phyloP scores from a whole-genome alignment of 805 yeast genomes.

The Sugiyamaella marilandica region DNA sequence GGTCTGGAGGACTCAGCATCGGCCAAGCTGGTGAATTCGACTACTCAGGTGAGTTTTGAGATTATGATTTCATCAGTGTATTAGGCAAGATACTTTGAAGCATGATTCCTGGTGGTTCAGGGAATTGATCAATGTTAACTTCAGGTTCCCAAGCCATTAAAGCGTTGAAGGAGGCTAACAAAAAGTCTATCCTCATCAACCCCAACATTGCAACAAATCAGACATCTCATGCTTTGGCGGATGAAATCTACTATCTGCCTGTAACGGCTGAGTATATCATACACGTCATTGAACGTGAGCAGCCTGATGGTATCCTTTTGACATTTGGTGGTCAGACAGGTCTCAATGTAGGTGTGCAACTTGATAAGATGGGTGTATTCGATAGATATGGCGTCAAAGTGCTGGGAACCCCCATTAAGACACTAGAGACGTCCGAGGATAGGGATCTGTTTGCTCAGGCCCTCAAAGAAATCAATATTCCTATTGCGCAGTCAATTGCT shows the following conservation, averaged over 20 bases:
- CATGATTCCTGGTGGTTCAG: not conserved
- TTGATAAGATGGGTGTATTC: constrained; percentile 92
- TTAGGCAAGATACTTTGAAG: not conserved
- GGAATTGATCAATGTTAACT: not conserved
- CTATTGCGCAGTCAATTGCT: constrained; percentile 95
- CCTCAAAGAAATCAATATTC: constrained; percentile 88
- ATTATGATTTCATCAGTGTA: not conserved
- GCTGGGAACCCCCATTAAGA: constrained; percentile 94
- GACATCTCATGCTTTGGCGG: constrained; percentile 92
- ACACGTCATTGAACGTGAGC: constrained; percentile 91
- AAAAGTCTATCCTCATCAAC: constrained; percentile 78
- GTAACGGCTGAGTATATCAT: constrained; percentile 96
- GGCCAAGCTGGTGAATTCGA: constrained; percentile 99
- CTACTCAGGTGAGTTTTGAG: constrained; percentile 48
- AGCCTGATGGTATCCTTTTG: constrained; percentile 91
- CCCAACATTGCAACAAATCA: constrained; percentile 97
- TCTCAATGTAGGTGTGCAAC: constrained; percentile 89
- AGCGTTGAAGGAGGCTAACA: constrained; percentile 87
- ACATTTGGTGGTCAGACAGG: constrained; percentile 99
- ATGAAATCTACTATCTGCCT: constrained; percentile 91
- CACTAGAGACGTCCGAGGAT: constrained; percentile 95
- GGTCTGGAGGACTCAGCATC: constrained; percentile 95
- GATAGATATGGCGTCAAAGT: constrained; percentile 89
- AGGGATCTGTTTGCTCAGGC: constrained; percentile 96
- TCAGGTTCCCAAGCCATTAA: constrained; percentile 92